A percentile compares a stretch with the other conserved stretches of the same genome.
These are phyloP conservation scores for Nigrospora oryzae DNA, from an alignment of 2,329 filamentous ascomycete genomes.

Conservation along the genomic window DNA sequence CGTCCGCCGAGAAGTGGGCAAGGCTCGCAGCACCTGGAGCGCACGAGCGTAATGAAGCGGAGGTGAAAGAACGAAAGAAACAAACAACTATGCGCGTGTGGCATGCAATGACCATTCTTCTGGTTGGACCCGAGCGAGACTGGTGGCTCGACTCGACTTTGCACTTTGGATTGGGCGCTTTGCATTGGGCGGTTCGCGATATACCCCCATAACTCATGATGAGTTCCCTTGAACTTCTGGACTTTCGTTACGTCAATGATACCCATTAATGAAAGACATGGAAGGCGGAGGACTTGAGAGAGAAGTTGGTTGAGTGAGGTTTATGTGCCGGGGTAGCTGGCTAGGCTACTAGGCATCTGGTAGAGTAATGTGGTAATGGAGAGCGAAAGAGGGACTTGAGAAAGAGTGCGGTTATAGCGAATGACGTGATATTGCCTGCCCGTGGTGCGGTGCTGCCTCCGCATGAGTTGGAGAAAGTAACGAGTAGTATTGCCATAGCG, in stretches of 20 bases:
- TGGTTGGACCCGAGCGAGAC: not conserved
- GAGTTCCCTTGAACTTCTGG: not conserved
- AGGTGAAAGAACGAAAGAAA: not conserved
- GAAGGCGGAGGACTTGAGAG: too few relatives aligned
- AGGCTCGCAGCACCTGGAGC: conserved; percentile 8
- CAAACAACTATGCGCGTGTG: not conserved
- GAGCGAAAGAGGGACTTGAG: too few relatives aligned
- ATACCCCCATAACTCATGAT: not conserved
- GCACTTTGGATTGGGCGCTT: not conserved
- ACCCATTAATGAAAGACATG: too few relatives aligned
- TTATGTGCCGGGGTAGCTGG: too few relatives aligned
- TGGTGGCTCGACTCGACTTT: not conserved
- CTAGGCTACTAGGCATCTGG: too few relatives aligned
- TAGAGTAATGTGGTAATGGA: too few relatives aligned
- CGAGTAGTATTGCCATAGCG: too few relatives aligned
- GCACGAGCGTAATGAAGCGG: conserved; percentile 7
- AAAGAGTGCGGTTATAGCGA: too few relatives aligned
- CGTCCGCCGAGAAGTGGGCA: conserved; percentile 33
- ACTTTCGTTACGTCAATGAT: not conserved
- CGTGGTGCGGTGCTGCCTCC: too few relatives aligned
- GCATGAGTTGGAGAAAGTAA: too few relatives aligned
- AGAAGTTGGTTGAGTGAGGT: too few relatives aligned
- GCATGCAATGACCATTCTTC: not conserved
- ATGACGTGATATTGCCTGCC: too few relatives aligned
- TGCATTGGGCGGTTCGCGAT: not conserved